Base-by-base conservation (phyloP, 2,329 filamentous ascomycete species). In the Hypoxylon sp. region DNA sequence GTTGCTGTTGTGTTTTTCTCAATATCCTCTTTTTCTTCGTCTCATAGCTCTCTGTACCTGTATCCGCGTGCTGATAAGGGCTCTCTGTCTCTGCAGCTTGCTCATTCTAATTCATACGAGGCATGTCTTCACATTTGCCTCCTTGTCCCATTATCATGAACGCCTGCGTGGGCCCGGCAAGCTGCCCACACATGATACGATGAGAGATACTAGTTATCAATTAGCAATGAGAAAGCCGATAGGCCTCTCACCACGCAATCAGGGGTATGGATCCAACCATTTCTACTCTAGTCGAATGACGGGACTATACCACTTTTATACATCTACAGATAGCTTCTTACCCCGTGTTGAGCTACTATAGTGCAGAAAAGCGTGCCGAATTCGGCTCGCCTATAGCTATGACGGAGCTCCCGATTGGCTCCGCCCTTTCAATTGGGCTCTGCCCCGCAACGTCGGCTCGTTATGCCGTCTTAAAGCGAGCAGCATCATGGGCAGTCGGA, bases 401-500 rank as follows among this genome's bases (percentile, higher is more conserved):
- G 54, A 24, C 41, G 10, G n/a, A 50, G 46, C 21, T 54, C 21
- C 45, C 46, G 13, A 64, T 64, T 64, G 61, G 62, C 27, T 29
- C 13, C 17, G 11, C 33, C 49, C 33, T 27, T 52, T 53, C 54
- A 53, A 54, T 56, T 51, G 49, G 48, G 24, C 27, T 21, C 23
- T 60, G 52, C 62, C 59, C 57, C 59, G 51, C 58, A 53, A 47
- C n/a, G 29, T 27, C 3, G 21, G 37, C 33, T 41, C 26, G 35
- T 57, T 66, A 57, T 64, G 64, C 64, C 62, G 64, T 11, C 29
- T 54, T 62, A 66, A 66, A 66, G 62, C 64, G 64, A 66, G 60
- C 31, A 1, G 56, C 62, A 60, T 62, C 58, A 60, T 55, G 43
- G 27, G 49, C 48, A 50, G n/a, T 64, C 57, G 59, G 48, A 53